Evolutionary conservation across 768 basidiomycete genomes (phyloP).

Genomic region (Pleurotus cornucopiae): DNA sequence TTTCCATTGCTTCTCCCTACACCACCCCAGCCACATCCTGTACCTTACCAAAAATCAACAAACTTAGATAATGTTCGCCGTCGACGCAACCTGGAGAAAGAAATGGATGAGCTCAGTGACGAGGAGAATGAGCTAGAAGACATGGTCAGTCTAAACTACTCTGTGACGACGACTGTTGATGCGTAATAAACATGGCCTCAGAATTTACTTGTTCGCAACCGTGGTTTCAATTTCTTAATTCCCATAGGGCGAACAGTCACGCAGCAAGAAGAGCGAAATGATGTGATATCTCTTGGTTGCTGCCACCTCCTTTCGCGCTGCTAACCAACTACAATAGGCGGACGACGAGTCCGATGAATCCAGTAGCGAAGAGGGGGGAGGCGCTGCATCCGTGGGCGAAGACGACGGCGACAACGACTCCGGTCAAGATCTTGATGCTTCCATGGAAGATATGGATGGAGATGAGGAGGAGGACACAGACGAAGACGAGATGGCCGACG

Average conservation of each 20-base stretch:
- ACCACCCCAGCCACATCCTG: constrained; percentile 61
- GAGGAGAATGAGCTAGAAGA: constrained; percentile 83
- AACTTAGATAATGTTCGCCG: constrained; percentile 54
- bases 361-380: constrained; percentile 33
- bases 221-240: constrained; percentile 64
- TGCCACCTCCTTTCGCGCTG: background rate
- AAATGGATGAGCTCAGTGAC: constrained; percentile 82
- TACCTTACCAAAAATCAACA: constrained; percentile 47
- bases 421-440: constrained; percentile 55
- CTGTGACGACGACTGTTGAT: too few relatives aligned
- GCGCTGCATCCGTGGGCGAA: constrained; percentile 36
- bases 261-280: constrained; percentile 80
- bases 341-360: constrained; percentile 50
- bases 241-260: constrained; percentile 74
- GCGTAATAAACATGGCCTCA: constrained; percentile 18
- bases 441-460: constrained; percentile 55
- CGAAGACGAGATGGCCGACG: constrained; percentile 39
- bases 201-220: constrained; percentile 58
- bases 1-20: constrained; percentile 68
- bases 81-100: constrained; percentile 63
- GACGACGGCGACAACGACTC: constrained; percentile 50
- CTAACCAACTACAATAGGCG: constrained; percentile 23
- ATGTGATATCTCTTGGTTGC: constrained; percentile 39
- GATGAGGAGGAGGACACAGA: constrained; percentile 33
- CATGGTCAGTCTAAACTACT: constrained; percentile 36